Conservation (phyloP, 106 monocot species). For the Gastrodia elata region DNA sequence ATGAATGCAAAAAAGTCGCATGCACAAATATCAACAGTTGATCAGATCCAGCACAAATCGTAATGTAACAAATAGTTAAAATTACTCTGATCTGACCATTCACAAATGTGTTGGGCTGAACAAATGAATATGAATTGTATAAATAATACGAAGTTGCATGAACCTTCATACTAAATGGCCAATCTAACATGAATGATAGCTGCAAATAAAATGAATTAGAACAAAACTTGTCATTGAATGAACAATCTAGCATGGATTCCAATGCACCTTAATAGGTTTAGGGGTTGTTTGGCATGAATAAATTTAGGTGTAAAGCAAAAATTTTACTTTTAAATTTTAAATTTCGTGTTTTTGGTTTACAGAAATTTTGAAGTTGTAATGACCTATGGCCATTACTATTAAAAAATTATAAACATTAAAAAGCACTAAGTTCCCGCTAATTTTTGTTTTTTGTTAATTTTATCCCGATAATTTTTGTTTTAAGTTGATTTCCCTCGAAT, state of each 20-base stretch:
- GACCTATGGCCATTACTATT: too few relatives aligned
- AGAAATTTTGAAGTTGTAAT: too few relatives aligned
- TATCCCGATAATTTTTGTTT: too few relatives aligned
- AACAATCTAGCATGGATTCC: not conserved
- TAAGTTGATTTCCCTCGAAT: too few relatives aligned
- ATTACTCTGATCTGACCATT: not conserved
- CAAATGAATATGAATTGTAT: not conserved
- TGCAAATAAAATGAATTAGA: not conserved
- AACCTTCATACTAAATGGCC: not conserved
- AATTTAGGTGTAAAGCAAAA: too few relatives aligned
- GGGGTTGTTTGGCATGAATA: too few relatives aligned
- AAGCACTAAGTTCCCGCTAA: too few relatives aligned
- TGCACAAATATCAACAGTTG: not conserved
- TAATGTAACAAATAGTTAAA: not conserved
- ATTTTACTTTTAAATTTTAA: too few relatives aligned
- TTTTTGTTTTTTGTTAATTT: too few relatives aligned
- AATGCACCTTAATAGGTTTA: not conserved
- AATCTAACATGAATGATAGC: not conserved
- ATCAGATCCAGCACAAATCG: not conserved
- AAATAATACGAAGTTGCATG: not conserved
- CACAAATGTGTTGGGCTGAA: not conserved
- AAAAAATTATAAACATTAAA: too few relatives aligned
- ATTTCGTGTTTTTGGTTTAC: too few relatives aligned
- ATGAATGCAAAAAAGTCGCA: not conserved
- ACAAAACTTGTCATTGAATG: not conserved